These are phyloP conservation scores for Schwanniomyces polymorphus DNA, from an alignment of 805 yeast genomes.

Conservation along the genomic window DNA sequence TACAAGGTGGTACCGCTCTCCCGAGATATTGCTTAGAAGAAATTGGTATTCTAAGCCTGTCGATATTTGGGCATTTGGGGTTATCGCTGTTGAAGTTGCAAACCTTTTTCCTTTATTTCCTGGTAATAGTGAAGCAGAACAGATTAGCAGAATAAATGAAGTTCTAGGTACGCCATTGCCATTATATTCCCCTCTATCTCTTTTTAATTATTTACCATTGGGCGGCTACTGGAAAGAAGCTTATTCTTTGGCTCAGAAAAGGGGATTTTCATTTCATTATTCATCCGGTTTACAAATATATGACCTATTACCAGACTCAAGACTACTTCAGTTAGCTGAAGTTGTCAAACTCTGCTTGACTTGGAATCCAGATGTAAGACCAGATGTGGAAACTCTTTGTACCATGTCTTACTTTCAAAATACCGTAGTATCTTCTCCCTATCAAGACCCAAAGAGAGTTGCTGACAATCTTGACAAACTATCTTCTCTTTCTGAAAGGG, in stretches of 20 bases:
- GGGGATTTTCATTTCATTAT: slow-evolving; percentile 60
- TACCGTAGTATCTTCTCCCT: slow-evolving; percentile 25
- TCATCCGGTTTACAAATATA: slow-evolving; percentile 51
- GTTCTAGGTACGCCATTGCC: slow-evolving; percentile 71
- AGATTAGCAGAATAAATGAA: slow-evolving; percentile 64
- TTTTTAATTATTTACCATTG: slow-evolving; percentile 33
- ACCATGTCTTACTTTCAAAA: slow-evolving; percentile 54
- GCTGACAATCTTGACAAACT: slow-evolving; percentile 1
- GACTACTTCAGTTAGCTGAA: slow-evolving; percentile 40
- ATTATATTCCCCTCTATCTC: slow-evolving; percentile 11
- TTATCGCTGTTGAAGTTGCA: slow-evolving; percentile 72
- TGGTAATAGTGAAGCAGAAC: slow-evolving; percentile 78
- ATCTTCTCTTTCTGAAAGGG: background rate
- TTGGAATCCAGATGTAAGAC: slow-evolving; percentile 79
- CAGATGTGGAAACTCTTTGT: slow-evolving; percentile 49
- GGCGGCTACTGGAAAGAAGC: slow-evolving; percentile 82
- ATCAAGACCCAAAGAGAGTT: slow-evolving; percentile 13
- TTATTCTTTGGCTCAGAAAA: slow-evolving; percentile 43
- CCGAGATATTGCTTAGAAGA: slow-evolving; percentile 71
- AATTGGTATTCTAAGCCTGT: slow-evolving; percentile 64
- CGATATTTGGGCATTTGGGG: slow-evolving; percentile 87
- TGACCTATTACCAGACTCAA: slow-evolving; percentile 46
- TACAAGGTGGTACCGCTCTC: slow-evolving; percentile 85
- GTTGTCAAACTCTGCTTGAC: slow-evolving; percentile 52
- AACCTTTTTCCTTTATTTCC: slow-evolving; percentile 80